Conservation (phyloP, 108 stramenopile species). For the Skeletonema marinoi region DNA sequence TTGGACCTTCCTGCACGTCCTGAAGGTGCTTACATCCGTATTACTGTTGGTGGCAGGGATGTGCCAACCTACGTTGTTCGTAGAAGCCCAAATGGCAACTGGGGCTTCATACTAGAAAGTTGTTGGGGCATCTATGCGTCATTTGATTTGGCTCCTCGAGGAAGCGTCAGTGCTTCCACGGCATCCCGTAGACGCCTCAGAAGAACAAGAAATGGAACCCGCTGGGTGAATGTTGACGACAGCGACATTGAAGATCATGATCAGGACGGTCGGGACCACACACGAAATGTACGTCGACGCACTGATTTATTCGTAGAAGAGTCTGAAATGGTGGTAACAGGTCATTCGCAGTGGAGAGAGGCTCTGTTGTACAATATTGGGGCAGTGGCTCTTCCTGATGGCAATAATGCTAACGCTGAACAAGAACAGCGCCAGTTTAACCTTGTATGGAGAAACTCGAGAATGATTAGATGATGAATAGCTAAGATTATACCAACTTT, state of each 20-base stretch:
- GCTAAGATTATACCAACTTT: background rate
- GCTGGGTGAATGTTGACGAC: conserved; percentile 49
- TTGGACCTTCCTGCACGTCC: conserved; percentile 72
- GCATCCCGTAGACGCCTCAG: conserved; percentile 36
- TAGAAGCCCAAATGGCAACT: conserved; percentile 71
- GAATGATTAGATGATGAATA: background rate
- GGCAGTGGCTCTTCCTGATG: conserved; percentile 66
- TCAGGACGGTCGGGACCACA: background rate
- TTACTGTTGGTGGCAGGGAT: conserved; percentile 73
- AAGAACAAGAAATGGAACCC: conserved; percentile 51
- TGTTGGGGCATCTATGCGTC: conserved; percentile 81
- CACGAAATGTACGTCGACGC: conserved; percentile 40
- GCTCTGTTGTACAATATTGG: conserved; percentile 84
- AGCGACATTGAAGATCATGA: conserved; percentile 41
- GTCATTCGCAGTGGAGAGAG: conserved; percentile 72
- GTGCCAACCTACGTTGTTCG: conserved; percentile 79
- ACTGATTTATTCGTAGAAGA: conserved; percentile 49
- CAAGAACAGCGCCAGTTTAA: background rate
- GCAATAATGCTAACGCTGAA: conserved; percentile 45
- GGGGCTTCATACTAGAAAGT: conserved; percentile 83
- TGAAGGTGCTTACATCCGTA: conserved; percentile 71
- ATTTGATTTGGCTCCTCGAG: conserved; percentile 54
- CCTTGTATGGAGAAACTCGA: background rate
- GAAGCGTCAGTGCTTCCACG: background rate
- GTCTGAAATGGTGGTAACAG: conserved; percentile 60